These are phyloP conservation scores for Phalaenopsis hybrid DNA, from an alignment of 116 monocot genomes.

Conservation along the genomic window DNA sequence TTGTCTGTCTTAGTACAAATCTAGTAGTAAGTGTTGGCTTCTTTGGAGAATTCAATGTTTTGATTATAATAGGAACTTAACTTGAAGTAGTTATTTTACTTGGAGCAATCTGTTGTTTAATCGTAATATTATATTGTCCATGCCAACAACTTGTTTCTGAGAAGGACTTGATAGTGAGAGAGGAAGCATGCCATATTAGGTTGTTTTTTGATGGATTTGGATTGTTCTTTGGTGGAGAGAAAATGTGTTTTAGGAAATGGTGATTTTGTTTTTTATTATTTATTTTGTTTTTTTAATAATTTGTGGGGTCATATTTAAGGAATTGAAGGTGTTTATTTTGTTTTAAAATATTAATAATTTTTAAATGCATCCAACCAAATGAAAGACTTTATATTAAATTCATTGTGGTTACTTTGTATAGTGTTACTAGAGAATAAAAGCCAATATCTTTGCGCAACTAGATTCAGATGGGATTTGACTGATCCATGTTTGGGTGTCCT, in stretches of 20 bases:
- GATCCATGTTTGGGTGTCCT: neutral
- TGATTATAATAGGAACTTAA: neutral
- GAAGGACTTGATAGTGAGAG: conserved; percentile 42
- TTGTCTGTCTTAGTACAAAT: neutral
- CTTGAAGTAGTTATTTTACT: too few relatives aligned
- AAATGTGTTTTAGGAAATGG: too few relatives aligned
- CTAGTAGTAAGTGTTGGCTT: neutral
- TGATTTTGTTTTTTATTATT: too few relatives aligned
- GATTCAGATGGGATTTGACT: neutral
- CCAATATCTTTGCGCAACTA: neutral
- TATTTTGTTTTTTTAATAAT: too few relatives aligned
- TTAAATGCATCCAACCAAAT: neutral
- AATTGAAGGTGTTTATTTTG: too few relatives aligned
- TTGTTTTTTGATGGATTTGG: conserved; percentile 79
- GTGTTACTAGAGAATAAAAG: neutral
- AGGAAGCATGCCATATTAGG: conserved; percentile 93
- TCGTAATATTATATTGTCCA: too few relatives aligned
- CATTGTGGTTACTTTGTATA: neutral
- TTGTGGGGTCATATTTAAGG: too few relatives aligned
- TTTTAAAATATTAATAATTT: neutral
- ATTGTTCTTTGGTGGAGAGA: too few relatives aligned
- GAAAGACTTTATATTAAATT: neutral
- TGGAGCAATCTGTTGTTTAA: too few relatives aligned
- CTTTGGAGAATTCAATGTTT: neutral
- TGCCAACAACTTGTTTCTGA: too few relatives aligned